Base-by-base conservation (phyloP, 148 eudicot species). In the Dysphania ambrosioides region DNA sequence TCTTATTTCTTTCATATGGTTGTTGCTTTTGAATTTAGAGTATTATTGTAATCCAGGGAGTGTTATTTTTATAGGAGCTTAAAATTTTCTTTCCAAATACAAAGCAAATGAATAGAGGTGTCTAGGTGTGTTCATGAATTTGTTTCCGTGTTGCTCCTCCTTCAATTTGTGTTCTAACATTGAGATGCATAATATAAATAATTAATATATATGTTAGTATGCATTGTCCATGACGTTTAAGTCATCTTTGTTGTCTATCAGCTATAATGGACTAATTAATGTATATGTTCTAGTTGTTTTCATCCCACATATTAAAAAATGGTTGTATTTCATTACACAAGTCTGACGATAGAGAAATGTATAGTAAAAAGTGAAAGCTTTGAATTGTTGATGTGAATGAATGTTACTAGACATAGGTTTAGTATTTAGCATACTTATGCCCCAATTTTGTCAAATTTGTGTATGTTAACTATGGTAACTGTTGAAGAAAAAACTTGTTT, bases 1-100 rank as follows among this genome's bases (percentile, higher is more conserved):
- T 40, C 44, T 70, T n/a, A 36, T 55, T 32, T 34, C 2, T 41
- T 56, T 19, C 59, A 30, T 10, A 15, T 41, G 16, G 58, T 32
- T 49, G 40, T 24, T 44, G n/a, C 31, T 27, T 44, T 24, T 73
- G 66, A 57, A 55, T 40, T 71, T 27, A 13, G 66, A 9, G 68
- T 34, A 4, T 65, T 30, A 5, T 8, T 58, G 18, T 71, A 11
- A 68, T 49, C 15, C 12, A 30, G 73, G 44, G 73, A 29, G 26
- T 62, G 44, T 1, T 79, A 12, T 53, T 68, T 67, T 55, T 80
- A 72, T 87, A 95, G 98, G 97, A 95, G 72, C 65, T 95, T 85
- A 95, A 90, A 81, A 64, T 92, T 78, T 87, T 95, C n/a, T 95
- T 91, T 72, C 98, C 98, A 34, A 92, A 95, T 79, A 87, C 98